These are phyloP conservation scores for Gaertneriomyces semiglobifer DNA, from an alignment of 192 early-diverging fungal genomes.

Conservation along the genomic window DNA sequence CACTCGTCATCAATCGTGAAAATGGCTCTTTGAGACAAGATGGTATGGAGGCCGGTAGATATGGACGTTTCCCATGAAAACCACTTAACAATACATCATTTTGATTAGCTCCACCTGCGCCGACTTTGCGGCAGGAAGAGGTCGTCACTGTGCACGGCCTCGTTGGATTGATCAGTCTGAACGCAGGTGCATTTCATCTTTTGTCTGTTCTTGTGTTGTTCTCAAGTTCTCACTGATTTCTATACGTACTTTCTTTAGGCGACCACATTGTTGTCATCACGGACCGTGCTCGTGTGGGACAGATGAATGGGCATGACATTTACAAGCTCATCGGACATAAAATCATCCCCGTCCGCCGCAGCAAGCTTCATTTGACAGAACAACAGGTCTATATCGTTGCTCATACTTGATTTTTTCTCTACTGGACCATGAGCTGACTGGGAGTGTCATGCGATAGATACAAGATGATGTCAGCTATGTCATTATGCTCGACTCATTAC, in stretches of 20 bases:
- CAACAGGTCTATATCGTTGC: conserved; percentile 18
- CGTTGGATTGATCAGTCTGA: conserved; percentile 66
- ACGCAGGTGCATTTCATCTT: conserved; percentile 52
- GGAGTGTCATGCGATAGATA: conserved; percentile 24
- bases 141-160: conserved; percentile 62
- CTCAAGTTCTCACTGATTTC: conserved; percentile 8
- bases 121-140: conserved; percentile 50
- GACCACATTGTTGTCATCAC: conserved; percentile 76
- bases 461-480: conserved; percentile 68
- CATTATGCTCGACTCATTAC: conserved; percentile 52
- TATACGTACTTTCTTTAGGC: conserved; percentile 39
- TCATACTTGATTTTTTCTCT: background rate
- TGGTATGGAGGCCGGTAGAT: conserved; percentile 31
- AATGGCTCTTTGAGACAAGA: conserved; percentile 48
- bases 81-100: background rate
- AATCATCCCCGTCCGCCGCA: conserved; percentile 37
- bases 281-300: conserved; percentile 58
- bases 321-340: conserved; percentile 56
- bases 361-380: conserved; percentile 21
- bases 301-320: conserved; percentile 56
- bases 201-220: background rate
- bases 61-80: background rate
- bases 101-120: conserved; percentile 40
- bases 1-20: conserved; percentile 58
- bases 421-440: background rate